Conservation (phyloP, 257 asterid genomes). For the Lantana camara region DNA sequence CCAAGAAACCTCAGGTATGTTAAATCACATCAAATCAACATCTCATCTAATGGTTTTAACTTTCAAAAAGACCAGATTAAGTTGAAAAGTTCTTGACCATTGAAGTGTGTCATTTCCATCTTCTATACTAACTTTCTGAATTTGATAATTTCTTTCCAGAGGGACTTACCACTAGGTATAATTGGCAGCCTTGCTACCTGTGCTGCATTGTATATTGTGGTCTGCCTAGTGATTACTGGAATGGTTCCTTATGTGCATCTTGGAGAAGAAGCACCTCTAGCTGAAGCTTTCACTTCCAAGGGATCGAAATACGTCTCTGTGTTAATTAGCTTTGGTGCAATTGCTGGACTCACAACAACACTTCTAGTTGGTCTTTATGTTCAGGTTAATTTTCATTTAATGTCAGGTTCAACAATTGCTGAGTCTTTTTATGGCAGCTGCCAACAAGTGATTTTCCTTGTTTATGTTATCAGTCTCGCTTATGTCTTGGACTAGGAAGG, state of each 20-base stretch:
- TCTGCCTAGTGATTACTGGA: constrained; percentile 94
- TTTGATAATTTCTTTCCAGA: constrained; percentile 46
- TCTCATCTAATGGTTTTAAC: constrained; percentile 1
- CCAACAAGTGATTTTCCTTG: constrained; percentile 29
- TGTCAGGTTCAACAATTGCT: constrained; percentile 11
- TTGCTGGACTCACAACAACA: constrained; percentile 94
- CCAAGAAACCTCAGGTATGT: constrained; percentile 89
- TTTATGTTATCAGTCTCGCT: constrained; percentile 66
- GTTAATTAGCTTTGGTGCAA: constrained; percentile 90
- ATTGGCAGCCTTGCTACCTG: constrained; percentile 87
- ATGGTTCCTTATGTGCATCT: constrained; percentile 85
- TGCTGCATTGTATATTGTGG: constrained; percentile 68
- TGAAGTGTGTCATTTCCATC: constrained; percentile 8
- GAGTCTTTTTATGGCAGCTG: constrained; percentile 3
- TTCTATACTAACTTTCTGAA: constrained; percentile 18
- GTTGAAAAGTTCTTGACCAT: constrained; percentile 17
- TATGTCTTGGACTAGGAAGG: constrained; percentile 96
- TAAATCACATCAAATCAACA: constrained; percentile 20
- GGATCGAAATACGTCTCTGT: constrained; percentile 81
- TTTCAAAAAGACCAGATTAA: constrained; percentile 16
- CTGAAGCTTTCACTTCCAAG: constrained; percentile 79
- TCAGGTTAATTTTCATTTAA: constrained; percentile 56
- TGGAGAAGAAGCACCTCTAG: constrained; percentile 94
- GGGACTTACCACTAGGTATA: constrained; percentile 94
- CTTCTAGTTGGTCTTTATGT: constrained; percentile 97